Conservation (phyloP, 495 filamentous ascomycete species). For the Aspergillus conjunctus region DNA sequence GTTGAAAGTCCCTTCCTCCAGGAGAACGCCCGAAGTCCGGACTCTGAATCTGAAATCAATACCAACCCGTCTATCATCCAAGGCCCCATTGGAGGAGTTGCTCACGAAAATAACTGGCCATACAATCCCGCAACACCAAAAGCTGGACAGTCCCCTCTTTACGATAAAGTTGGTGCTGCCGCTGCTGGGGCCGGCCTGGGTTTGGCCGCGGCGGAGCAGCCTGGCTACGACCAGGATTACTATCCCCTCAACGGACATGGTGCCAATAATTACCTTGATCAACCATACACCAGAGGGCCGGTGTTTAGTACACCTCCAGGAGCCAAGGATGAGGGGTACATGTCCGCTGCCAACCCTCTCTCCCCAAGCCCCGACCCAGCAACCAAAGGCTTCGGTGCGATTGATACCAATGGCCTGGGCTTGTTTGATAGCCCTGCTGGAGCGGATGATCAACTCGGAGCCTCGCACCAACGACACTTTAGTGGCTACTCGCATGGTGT, state of each 20-base stretch:
- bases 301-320: conserved; percentile 47
- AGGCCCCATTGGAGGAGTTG: conserved; percentile 55
- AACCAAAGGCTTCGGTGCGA: conserved; percentile 60
- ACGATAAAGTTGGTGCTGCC: conserved; percentile 46
- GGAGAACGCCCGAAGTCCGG: conserved; percentile 53
- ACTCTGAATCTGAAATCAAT: conserved; percentile 64
- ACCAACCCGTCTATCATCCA: conserved; percentile 79
- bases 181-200: conserved; percentile 41
- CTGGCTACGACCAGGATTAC: conserved; percentile 41
- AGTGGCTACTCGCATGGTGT: conserved; percentile 84
- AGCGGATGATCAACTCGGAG: conserved; percentile 59
- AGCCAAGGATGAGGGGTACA: conserved; percentile 84
- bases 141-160: conserved; percentile 43
- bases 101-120: conserved; percentile 54
- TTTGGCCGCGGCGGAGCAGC: conserved; percentile 32
- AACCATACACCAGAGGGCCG: conserved; percentile 35
- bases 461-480: conserved; percentile 67
- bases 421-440: conserved; percentile 62
- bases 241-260: conserved; percentile 43
- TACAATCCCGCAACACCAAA: conserved; percentile 53
- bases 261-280: conserved; percentile 39
- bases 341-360: conserved; percentile 75
- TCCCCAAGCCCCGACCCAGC: conserved; percentile 63
- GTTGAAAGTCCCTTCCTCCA: conserved; percentile 56
- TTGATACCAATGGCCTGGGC: conserved; percentile 57